Evolutionary conservation across 1,139 yeast genomes (phyloP).

Genomic region (Taphrina flavorubra): DNA sequence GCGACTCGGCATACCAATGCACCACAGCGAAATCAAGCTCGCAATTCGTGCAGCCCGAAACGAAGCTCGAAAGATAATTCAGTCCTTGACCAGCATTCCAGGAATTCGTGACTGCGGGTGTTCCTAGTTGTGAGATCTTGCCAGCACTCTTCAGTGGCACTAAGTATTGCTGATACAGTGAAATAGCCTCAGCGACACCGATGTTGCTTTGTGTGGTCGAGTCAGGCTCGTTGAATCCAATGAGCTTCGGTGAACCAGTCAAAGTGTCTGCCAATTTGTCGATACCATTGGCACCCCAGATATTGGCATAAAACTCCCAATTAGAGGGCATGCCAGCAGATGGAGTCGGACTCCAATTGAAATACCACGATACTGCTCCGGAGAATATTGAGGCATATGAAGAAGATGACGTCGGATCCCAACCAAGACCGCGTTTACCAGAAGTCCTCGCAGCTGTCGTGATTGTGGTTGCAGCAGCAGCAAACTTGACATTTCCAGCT

Average conservation of each 20-base stretch:
- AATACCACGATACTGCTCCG: slow-evolving; percentile 37
- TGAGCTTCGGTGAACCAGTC: slow-evolving; percentile 26
- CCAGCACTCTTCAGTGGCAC: slow-evolving; percentile 22
- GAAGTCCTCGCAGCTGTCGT: neutral
- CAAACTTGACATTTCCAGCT: slow-evolving; percentile 2
- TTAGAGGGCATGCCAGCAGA: slow-evolving; percentile 30
- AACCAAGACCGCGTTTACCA: slow-evolving; percentile 37
- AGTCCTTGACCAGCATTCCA: slow-evolving; percentile 30
- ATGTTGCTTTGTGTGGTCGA: slow-evolving; percentile 36
- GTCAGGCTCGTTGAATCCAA: slow-evolving; percentile 42
- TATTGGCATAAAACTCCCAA: slow-evolving; percentile 38
- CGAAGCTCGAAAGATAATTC: slow-evolving; percentile 31
- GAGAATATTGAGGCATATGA: slow-evolving; percentile 9
- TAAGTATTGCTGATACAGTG: slow-evolving; percentile 32
- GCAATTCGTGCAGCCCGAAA: slow-evolving; percentile 33
- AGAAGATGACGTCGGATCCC: slow-evolving; percentile 27
- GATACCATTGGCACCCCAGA: slow-evolving; percentile 33
- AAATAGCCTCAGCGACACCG: slow-evolving; percentile 24
- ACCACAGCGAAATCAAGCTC: slow-evolving; percentile 39
- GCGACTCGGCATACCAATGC: slow-evolving; percentile 33
- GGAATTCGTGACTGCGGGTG: slow-evolving; percentile 41
- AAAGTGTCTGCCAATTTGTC: slow-evolving; percentile 24
- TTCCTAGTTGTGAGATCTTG: slow-evolving; percentile 35
- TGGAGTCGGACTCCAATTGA: slow-evolving; percentile 38
- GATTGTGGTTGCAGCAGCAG: slow-evolving; percentile 7